These are phyloP conservation scores for Entomophthora muscae DNA, from an alignment of 371 early-diverging fungal genomes.

Conservation along the genomic window DNA sequence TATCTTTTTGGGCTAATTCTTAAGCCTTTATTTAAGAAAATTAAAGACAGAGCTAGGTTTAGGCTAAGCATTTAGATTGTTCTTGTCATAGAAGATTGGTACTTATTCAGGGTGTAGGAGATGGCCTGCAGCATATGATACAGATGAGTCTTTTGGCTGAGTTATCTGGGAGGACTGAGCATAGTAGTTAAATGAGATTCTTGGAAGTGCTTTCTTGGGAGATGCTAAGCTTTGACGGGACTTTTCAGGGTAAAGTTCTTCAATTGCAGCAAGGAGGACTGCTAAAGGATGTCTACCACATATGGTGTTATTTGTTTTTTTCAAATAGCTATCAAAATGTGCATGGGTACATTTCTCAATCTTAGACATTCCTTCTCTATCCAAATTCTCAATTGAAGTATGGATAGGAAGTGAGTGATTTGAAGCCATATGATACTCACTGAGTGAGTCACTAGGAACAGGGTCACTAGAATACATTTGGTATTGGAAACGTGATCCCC, in stretches of 20 bases:
- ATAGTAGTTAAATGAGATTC: conserved; percentile 59
- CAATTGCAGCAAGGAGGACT: conserved; percentile 49
- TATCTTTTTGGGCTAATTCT: no score
- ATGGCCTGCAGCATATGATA: conserved; percentile 45
- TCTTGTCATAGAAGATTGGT: no score
- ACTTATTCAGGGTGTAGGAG: conserved; percentile 9
- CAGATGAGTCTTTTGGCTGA: conserved; percentile 36
- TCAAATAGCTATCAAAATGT: conserved; percentile 46
- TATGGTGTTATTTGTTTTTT: conserved; percentile 67
- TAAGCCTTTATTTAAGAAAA: no score
- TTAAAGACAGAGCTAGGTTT: no score
- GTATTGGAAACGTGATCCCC: conserved; percentile 14
- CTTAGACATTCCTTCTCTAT: conserved; percentile 55
- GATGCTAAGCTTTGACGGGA: conserved; percentile 4
- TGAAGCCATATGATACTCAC: background rate
- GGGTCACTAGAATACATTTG: conserved; percentile 10
- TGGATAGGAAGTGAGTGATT: conserved; percentile 30
- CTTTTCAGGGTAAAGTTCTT: conserved; percentile 10
- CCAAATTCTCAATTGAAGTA: conserved; percentile 52
- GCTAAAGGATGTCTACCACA: conserved; percentile 87
- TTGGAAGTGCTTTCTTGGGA: conserved; percentile 11
- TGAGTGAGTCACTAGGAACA: conserved; percentile 10
- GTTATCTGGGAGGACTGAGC: conserved; percentile 52
- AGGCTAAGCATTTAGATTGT: no score
- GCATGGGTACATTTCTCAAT: conserved; percentile 41